Conservation (phyloP, 2,329 filamentous ascomycete genomes). For the Cladophialophora psammophila region DNA sequence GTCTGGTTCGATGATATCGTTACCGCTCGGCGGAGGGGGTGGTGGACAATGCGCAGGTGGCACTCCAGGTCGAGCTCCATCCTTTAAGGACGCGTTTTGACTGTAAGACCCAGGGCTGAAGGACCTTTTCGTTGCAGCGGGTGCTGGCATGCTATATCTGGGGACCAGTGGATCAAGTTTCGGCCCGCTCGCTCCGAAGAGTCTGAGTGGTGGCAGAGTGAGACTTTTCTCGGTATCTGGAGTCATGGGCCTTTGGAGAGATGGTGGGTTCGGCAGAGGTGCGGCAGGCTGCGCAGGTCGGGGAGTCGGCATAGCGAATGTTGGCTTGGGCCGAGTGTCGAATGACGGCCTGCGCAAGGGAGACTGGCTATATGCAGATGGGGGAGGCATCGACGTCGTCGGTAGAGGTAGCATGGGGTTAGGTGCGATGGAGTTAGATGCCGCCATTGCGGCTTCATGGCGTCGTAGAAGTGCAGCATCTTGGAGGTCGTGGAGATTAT, state of each 20-base stretch:
- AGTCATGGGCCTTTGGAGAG: constrained; percentile 9
- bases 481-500: constrained; percentile 32
- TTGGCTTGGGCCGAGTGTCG: constrained; percentile 8
- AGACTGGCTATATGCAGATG: constrained; percentile 20
- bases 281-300: constrained; percentile 7
- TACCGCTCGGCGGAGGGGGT: constrained; percentile 5
- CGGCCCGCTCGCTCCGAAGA: not conserved
- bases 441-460: constrained; percentile 16
- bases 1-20: constrained; percentile 32
- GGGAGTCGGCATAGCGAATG: constrained; percentile 15
- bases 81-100: constrained; percentile 25
- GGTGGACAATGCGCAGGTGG: not conserved
- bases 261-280: constrained; percentile 1
- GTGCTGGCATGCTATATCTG: constrained; percentile 24
- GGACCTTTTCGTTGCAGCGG: constrained; percentile 27
- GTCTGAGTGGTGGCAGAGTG: constrained; percentile 23
- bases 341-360: constrained; percentile 4
- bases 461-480: constrained; percentile 21
- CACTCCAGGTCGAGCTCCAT: constrained; percentile 30
- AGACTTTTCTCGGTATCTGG: constrained; percentile 15
- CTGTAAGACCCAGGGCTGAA: constrained; percentile 23
- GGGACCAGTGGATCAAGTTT: constrained; percentile 3
- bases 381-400: constrained; percentile 32
- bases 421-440: not conserved
- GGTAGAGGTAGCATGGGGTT: constrained; percentile 28